Evolutionary conservation across 768 basidiomycete genomes (phyloP).

Genomic region (Podaxis mareebaensis): DNA sequence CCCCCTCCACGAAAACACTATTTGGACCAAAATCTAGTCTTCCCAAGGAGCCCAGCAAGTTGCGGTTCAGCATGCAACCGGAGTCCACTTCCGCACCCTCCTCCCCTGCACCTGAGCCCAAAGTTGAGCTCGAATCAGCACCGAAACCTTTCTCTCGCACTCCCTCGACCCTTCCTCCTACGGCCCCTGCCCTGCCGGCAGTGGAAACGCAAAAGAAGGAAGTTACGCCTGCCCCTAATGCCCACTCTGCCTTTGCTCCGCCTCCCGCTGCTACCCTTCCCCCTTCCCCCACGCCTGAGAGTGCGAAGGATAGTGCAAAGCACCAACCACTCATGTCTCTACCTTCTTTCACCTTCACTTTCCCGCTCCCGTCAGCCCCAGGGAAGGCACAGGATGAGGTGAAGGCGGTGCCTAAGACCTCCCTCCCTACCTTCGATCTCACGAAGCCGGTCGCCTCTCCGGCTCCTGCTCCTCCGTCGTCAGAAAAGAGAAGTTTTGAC

Average conservation of each 20-base stretch:
- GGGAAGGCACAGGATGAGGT: slow-evolving; percentile 37
- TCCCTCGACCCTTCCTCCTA: slow-evolving; percentile 13
- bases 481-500: slow-evolving; percentile 46
- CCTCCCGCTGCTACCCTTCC: not conserved
- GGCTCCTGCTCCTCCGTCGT: slow-evolving; percentile 17
- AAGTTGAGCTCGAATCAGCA: slow-evolving; percentile 19
- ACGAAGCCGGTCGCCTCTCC: slow-evolving; percentile 11
- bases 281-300: slow-evolving; percentile 18
- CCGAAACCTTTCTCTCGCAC: slow-evolving; percentile 19
- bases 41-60: slow-evolving; percentile 78
- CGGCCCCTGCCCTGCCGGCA: not conserved
- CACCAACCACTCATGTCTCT: slow-evolving; percentile 27
- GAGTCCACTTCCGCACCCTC: slow-evolving; percentile 39
- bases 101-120: slow-evolving; percentile 27
- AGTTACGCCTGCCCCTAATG: not conserved
- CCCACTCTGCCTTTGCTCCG: not conserved
- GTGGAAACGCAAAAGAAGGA: not conserved
- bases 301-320: slow-evolving; percentile 28
- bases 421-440: slow-evolving; percentile 50
- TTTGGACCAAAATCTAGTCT: slow-evolving; percentile 37
- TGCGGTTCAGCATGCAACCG: slow-evolving; percentile 69
- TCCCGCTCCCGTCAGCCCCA: slow-evolving; percentile 18
- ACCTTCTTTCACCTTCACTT: slow-evolving; percentile 38
- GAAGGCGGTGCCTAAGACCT: slow-evolving; percentile 35
- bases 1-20: slow-evolving; percentile 19